phyloP scores from a whole-genome alignment of 306 rosid species.

The Cucurbita maxima region DNA sequence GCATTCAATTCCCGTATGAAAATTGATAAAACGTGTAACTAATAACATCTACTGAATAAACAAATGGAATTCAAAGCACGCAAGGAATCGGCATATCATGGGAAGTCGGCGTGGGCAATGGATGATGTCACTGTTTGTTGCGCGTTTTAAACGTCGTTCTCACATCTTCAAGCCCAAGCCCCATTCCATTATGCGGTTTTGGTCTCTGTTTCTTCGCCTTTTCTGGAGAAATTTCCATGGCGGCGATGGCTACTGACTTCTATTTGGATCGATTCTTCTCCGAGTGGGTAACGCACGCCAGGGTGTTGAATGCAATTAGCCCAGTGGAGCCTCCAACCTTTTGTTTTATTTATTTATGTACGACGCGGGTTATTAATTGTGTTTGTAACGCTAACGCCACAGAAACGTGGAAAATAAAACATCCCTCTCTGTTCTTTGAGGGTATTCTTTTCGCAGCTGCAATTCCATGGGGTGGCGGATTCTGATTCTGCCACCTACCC shows the following conservation, averaged over 20 bases:
- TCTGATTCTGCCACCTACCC: background rate
- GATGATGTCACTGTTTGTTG: background rate
- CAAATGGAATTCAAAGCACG: background rate
- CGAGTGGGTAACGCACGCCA: no score
- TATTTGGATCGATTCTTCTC: no score
- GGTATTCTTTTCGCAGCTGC: background rate
- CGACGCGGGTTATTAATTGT: background rate
- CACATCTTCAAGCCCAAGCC: background rate
- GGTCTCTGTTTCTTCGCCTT: no score
- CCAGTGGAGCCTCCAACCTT: background rate
- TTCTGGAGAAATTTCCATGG: background rate
- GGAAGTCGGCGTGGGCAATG: background rate
- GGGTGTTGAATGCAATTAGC: no score
- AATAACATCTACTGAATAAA: background rate
- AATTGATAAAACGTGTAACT: background rate
- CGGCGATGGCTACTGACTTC: background rate
- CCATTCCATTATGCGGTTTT: no score
- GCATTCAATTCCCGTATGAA: no score
- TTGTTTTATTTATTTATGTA: background rate
- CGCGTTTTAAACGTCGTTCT: background rate
- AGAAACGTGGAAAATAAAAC: background rate
- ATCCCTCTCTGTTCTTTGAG: background rate
- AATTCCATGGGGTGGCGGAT: background rate
- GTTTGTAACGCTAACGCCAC: background rate
- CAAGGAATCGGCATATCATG: slow-evolving; percentile 5